Percentiles rank a stretch among this genome's conserved stretches.
Evolutionary conservation across 73 alveolate genomes (phyloP).

Genomic region (Paramecium primaurelia): DNA sequence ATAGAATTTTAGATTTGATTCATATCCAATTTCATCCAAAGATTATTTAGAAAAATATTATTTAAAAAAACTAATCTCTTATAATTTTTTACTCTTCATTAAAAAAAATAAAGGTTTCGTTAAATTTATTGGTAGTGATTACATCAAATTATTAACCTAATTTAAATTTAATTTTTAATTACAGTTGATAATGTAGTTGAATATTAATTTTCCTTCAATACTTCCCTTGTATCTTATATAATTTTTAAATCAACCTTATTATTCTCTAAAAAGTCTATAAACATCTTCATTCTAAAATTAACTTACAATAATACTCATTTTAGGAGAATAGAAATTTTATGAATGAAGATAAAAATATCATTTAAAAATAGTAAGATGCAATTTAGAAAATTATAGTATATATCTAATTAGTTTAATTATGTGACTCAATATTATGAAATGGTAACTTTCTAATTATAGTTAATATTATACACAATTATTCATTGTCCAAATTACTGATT

Average conservation of each 20-base stretch:
- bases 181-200: not conserved
- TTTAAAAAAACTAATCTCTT: not conserved
- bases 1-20: not conserved
- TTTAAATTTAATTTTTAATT: not conserved
- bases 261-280: not conserved
- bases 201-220: not conserved
- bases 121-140: not conserved
- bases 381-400: not conserved
- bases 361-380: not conserved
- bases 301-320: not conserved
- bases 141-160: not conserved
- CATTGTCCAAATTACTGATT: slow-evolving; percentile 7
- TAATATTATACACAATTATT: not conserved
- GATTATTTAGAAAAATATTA: not conserved
- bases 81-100: not conserved
- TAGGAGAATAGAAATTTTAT: not conserved
- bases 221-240: not conserved
- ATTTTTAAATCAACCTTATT: not conserved
- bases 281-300: not conserved
- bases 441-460: slow-evolving; percentile 14
- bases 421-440: not conserved
- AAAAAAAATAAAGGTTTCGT: not conserved
- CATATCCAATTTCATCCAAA: not conserved
- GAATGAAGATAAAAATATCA: not conserved
- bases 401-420: not conserved